Conservation (phyloP, 192 early-diverging fungal species). For the Linnemannia schmuckeri region DNA sequence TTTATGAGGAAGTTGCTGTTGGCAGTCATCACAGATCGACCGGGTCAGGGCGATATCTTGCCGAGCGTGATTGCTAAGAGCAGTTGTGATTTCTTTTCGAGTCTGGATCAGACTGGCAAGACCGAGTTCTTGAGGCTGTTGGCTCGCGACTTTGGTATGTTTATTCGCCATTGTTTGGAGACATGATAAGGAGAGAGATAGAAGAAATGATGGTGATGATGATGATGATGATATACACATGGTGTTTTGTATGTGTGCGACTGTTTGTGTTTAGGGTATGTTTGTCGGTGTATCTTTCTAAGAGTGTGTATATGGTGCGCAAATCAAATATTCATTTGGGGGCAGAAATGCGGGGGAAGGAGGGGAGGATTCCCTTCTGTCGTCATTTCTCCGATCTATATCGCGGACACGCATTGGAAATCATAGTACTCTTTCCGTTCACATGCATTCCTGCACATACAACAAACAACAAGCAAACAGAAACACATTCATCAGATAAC, state of each 20-base stretch:
- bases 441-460: neutral
- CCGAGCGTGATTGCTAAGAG: constrained; percentile 65
- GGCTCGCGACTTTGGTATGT: constrained; percentile 59
- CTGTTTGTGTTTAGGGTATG: neutral
- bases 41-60: constrained; percentile 62
- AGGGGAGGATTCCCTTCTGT: neutral
- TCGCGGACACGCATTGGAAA: neutral
- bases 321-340: neutral
- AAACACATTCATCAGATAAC: too few species aligned
- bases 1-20: constrained; percentile 57
- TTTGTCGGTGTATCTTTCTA: too few species aligned
- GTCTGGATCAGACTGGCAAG: constrained; percentile 60
- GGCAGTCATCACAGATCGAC: constrained; percentile 62
- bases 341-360: neutral
- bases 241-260: too few species aligned
- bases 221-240: neutral
- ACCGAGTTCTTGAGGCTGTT: constrained; percentile 64
- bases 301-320: neutral
- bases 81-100: constrained; percentile 70
- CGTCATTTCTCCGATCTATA: neutral
- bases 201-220: neutral
- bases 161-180: neutral
- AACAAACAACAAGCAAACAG: neutral
- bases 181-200: neutral
- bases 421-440: neutral